phyloP scores from a whole-genome alignment of 2,329 filamentous ascomycete genomes.

The Nigrospora sphaerica region DNA sequence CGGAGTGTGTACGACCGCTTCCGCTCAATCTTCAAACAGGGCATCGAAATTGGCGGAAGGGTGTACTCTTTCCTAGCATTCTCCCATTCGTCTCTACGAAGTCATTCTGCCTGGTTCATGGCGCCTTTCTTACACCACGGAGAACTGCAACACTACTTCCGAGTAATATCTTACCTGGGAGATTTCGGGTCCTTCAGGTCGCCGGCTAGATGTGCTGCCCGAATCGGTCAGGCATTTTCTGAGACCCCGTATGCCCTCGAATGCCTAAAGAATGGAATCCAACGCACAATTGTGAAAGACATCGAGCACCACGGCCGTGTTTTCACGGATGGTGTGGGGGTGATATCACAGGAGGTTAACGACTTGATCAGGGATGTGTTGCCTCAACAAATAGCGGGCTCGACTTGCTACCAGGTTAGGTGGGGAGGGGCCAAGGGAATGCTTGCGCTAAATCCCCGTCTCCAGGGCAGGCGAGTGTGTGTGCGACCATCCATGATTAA shows the following conservation, averaged over 20 bases:
- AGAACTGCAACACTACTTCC: slow-evolving; percentile 26
- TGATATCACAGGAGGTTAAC: slow-evolving; percentile 55
- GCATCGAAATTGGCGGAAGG: slow-evolving; percentile 58
- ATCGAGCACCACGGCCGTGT: slow-evolving; percentile 46
- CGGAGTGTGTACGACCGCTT: slow-evolving; percentile 53
- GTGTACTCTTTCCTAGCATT: slow-evolving; percentile 66
- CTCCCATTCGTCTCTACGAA: slow-evolving; percentile 69
- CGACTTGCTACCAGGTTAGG: slow-evolving; percentile 69
- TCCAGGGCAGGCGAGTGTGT: slow-evolving; percentile 50
- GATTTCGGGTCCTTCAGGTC: slow-evolving; percentile 42
- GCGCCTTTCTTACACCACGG: slow-evolving; percentile 33
- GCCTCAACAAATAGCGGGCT: slow-evolving; percentile 36
- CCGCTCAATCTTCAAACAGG: slow-evolving; percentile 46
- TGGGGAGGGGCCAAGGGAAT: slow-evolving; percentile 72
- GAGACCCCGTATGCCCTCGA: slow-evolving; percentile 62
- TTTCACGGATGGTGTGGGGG: slow-evolving; percentile 78
- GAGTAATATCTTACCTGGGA: slow-evolving; percentile 41
- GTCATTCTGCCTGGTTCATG: slow-evolving; percentile 62
- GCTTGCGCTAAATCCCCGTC: slow-evolving; percentile 59
- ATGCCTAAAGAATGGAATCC: slow-evolving; percentile 30
- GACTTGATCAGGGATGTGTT: slow-evolving; percentile 51
- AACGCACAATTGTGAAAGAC: slow-evolving; percentile 34
- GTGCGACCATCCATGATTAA: slow-evolving; percentile 75
- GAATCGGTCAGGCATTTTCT: slow-evolving; percentile 63
- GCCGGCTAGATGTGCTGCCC: slow-evolving; percentile 49